These are phyloP conservation scores for Nevesoporus exiguus DNA, from an alignment of 768 basidiomycete genomes.

Conservation along the genomic window DNA sequence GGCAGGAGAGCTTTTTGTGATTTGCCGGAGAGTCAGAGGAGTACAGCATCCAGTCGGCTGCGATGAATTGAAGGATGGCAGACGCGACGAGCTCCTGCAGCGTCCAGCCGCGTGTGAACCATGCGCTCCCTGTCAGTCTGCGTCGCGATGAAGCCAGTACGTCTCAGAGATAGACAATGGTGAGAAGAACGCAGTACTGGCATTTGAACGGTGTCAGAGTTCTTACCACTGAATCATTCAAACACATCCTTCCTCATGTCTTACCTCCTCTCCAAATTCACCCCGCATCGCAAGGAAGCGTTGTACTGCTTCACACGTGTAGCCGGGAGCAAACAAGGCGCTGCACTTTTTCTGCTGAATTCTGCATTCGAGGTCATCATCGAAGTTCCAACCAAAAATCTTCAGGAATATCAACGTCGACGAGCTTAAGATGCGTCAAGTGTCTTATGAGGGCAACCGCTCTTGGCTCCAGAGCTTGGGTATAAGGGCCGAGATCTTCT, in stretches of 20 bases:
- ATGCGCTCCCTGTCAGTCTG: not conserved
- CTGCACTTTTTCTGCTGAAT: not conserved
- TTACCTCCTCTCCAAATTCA: not conserved
- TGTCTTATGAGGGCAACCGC: not conserved
- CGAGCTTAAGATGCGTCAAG: not conserved
- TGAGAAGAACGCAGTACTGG: slow-evolving; percentile 2
- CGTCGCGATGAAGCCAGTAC: not conserved
- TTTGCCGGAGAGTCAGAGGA: not conserved
- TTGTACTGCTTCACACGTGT: not conserved
- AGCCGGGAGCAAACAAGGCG: too few relatives aligned
- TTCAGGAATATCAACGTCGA: not conserved
- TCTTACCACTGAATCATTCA: slow-evolving; percentile 3
- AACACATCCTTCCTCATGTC: not conserved
- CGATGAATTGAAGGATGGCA: not conserved
- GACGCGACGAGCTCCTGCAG: slow-evolving; percentile 13
- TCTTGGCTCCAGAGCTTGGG: not conserved
- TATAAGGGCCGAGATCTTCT: not conserved
- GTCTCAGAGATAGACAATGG: slow-evolving; percentile 8
- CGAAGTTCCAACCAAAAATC: slow-evolving; percentile 6
- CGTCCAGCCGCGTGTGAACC: slow-evolving; percentile 11
- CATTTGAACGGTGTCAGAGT: not conserved
- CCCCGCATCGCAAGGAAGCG: too few relatives aligned
- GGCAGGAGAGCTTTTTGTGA: slow-evolving; percentile 4
- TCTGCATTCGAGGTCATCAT: not conserved
- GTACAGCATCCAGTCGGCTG: slow-evolving; percentile 8